Evolutionary conservation across 106 monocot genomes (phyloP), one percentile per base, ranked within the genome.

Genomic region (Acorus gramineus): DNA sequence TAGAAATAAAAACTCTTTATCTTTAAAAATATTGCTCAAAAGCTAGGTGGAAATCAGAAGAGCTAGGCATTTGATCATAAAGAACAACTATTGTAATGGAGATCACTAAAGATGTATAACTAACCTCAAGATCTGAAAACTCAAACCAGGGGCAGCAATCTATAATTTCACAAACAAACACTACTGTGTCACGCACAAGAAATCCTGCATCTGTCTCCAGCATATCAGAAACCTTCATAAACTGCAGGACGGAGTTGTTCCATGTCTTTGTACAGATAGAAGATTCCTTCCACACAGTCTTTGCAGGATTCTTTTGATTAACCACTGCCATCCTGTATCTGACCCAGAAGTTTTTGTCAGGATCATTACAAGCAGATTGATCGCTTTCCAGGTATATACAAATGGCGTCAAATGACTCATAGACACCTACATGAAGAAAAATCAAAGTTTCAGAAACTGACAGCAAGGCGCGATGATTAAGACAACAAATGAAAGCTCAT

Each of bases 351-450:
- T 96, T 96, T 61, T 87, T 90, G 63, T 96, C 95, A 59, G 82
- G 85, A 67, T 96, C 95, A 82, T 49, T 80, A 13, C 86, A 86
- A 54, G 87, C 69, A 46, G 90, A 85, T 72, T 84, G 95, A 68
- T 96, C 95, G 72, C 95, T 96, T 76, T 96, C 95, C 82, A 96
- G 75, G 69, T 96, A 96, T 78, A 96, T 96, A 66, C 95, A 96
- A 59, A 96, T 96, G 9, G 87, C 90, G 67, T 90, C 95, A 28
- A 28, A 28, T 28, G 28, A 28, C 28, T 28, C 28, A 28, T 28
- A 28, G 28, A 28, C 28, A 28, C 28, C 28, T 28, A 28, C 28
- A 28, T 28, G 28, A 52, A 59, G 14, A 52, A 28, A 28, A 28
- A 28, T 28, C 28, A 28, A 28, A 28, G 0, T 28, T 28, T 28